These are phyloP conservation scores for Byssothecium circinans DNA, from an alignment of 2,329 filamentous ascomycete species.

Conservation along the genomic window DNA sequence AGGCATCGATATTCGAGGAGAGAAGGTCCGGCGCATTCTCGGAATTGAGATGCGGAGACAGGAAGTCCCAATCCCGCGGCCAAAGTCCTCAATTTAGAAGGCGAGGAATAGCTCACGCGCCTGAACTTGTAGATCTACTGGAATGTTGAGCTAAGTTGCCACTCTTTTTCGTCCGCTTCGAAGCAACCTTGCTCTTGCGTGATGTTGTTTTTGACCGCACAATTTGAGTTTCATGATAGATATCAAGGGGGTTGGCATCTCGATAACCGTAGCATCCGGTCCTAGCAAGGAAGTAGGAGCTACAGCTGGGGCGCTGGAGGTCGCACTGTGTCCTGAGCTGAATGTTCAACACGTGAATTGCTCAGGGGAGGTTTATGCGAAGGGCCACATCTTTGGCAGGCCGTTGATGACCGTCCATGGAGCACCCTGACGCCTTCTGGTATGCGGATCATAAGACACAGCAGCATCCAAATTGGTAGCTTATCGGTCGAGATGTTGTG, in stretches of 20 bases:
- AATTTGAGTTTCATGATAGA: conserved; percentile 27
- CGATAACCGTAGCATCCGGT: conserved; percentile 26
- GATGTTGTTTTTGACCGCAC: conserved; percentile 17
- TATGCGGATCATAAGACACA: neutral
- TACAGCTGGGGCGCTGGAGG: conserved; percentile 22
- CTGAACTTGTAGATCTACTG: conserved; percentile 19
- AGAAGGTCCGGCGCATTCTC: conserved; percentile 21
- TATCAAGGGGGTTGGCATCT: conserved; percentile 23
- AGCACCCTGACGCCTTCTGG: conserved; percentile 10
- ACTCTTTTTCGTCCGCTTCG: neutral
- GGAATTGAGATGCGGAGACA: conserved; percentile 19
- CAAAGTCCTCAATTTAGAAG: conserved; percentile 30
- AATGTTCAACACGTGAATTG: neutral
- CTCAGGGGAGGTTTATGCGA: conserved; percentile 13
- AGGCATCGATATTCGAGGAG: conserved; percentile 29
- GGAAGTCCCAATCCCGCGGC: conserved; percentile 26
- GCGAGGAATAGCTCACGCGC: conserved; percentile 28
- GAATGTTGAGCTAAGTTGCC: conserved; percentile 13
- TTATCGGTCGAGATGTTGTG: too few species aligned
- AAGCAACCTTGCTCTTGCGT: neutral
- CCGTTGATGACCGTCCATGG: conserved; percentile 23
- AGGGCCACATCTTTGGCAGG: conserved; percentile 23
- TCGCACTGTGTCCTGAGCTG: conserved; percentile 23
- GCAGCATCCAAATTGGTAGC: too few species aligned
- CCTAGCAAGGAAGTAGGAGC: conserved; percentile 23